Conservation (phyloP, 1,284 basidiomycete genomes). For the Ganoderma multipileum region DNA sequence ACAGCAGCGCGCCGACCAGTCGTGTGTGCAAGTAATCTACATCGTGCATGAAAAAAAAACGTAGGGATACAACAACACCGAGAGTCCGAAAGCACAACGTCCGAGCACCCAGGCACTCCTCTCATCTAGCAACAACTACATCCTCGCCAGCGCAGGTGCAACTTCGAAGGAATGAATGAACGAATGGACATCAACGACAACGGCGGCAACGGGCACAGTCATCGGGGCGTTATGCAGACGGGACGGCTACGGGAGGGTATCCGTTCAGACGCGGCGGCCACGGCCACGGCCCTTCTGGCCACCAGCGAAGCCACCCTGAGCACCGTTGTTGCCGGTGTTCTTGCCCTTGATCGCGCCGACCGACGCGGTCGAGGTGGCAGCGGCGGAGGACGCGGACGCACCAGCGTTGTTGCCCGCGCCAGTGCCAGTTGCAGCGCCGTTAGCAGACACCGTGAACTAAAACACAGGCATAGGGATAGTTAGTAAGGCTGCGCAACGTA, state of each 20-base stretch:
- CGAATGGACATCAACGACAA: neutral
- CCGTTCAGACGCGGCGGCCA: constrained; percentile 1
- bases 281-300: constrained; percentile 1
- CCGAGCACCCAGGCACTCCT: constrained; percentile 15
- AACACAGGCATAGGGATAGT: neutral
- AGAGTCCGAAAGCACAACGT: constrained; percentile 9
- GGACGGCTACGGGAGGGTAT: neutral
- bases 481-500: neutral
- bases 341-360: constrained; percentile 29
- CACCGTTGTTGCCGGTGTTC: constrained; percentile 31
- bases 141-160: neutral
- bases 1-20: constrained; percentile 31
- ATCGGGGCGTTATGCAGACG: constrained; percentile 2
- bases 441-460: constrained; percentile 57
- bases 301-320: constrained; percentile 28
- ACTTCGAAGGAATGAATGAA: neutral
- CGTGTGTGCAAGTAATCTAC: constrained; percentile 23
- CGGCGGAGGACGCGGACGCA: constrained; percentile 17
- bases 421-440: constrained; percentile 24
- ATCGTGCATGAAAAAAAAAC: constrained; percentile 7
- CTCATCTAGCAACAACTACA: constrained; percentile 1
- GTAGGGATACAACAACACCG: constrained; percentile 21
- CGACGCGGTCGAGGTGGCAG: constrained; percentile 26
- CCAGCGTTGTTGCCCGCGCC: constrained; percentile 8
- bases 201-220: neutral